phyloP scores from a whole-genome alignment of 1,139 yeast species.

The Pichia sp. region DNA sequence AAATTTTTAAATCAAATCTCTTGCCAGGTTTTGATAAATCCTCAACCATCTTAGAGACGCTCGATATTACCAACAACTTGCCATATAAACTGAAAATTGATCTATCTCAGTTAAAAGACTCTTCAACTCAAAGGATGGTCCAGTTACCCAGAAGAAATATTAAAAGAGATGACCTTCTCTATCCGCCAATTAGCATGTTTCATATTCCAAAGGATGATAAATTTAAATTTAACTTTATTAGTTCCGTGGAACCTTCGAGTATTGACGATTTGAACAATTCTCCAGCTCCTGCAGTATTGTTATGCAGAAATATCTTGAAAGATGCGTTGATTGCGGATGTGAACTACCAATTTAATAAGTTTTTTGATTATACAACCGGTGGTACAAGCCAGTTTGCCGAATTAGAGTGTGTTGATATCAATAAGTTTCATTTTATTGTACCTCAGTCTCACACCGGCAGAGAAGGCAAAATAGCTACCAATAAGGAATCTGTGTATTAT shows the following conservation, averaged over 20 bases:
- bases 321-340: not conserved
- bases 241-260: conserved; percentile 22
- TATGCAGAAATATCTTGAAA: conserved; percentile 20
- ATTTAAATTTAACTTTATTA: conserved; percentile 22
- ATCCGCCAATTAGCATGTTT: conserved; percentile 26
- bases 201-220: conserved; percentile 24
- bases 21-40: conserved; percentile 42
- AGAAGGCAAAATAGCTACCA: conserved; percentile 32
- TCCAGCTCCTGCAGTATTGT: conserved; percentile 20
- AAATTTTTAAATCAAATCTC: conserved; percentile 39
- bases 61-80: conserved; percentile 24
- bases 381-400: conserved; percentile 24
- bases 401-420: conserved; percentile 37
- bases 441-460: conserved; percentile 36
- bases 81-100: conserved; percentile 28
- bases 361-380: conserved; percentile 26
- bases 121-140: conserved; percentile 23
- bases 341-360: conserved; percentile 10
- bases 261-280: conserved; percentile 16
- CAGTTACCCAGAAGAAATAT: conserved; percentile 17
- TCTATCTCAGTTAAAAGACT: conserved; percentile 22
- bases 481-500: conserved; percentile 47
- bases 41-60: conserved; percentile 7
- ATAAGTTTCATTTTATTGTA: conserved; percentile 28
- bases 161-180: conserved; percentile 14